Evolutionary conservation across 345 rosid species (phyloP).

Genomic region (Excoecaria cochinchinensis): DNA sequence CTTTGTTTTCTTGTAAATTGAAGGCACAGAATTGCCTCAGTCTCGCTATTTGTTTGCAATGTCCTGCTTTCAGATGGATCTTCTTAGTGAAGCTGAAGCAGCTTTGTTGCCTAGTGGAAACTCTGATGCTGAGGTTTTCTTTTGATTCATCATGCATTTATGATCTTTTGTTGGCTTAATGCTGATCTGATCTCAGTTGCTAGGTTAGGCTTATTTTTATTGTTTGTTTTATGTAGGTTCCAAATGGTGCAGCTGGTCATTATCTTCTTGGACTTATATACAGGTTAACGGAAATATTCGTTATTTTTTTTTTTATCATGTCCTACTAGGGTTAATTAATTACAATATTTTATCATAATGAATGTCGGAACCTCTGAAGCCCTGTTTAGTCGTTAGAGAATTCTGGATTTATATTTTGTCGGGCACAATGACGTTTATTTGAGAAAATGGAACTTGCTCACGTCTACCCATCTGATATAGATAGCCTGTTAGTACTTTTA

Average conservation of each 20-base stretch:
- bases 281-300: conserved; percentile 46
- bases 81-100: conserved; percentile 87
- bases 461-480: background rate
- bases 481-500: background rate
- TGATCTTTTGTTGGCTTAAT: background rate
- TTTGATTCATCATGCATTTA: background rate
- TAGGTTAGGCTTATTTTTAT: conserved; percentile 1
- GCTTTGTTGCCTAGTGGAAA: conserved; percentile 75
- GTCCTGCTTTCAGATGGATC: conserved; percentile 93
- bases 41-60: conserved; percentile 95
- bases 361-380: background rate
- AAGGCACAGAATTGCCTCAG: conserved; percentile 83
- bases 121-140: conserved; percentile 66
- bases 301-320: background rate
- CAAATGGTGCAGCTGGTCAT: conserved; percentile 95
- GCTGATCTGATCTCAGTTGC: conserved; percentile 3
- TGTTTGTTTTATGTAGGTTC: conserved; percentile 52
- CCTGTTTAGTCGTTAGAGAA: background rate
- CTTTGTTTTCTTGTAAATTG: conserved; percentile 24
- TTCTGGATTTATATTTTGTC: background rate
- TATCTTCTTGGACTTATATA: conserved; percentile 93
- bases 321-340: background rate
- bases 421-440: background rate
- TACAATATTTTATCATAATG: background rate
- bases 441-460: background rate